These are phyloP conservation scores for Zygoascus bituminiphila DNA, from an alignment of 805 yeast species.

Conservation along the genomic window DNA sequence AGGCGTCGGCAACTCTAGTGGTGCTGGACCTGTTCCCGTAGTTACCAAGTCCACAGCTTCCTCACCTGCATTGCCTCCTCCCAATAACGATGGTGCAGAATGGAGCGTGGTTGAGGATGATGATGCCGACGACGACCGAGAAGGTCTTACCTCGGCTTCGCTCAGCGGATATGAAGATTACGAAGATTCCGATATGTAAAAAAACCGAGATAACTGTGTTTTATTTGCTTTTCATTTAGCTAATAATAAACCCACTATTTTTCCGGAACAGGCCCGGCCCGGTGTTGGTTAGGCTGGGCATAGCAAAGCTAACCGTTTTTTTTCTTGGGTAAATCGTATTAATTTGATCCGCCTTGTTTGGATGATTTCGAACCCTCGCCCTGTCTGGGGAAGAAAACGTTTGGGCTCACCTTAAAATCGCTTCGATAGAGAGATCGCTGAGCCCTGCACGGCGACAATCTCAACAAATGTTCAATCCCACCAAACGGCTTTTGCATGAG, in stretches of 20 bases:
- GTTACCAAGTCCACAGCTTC: not conserved
- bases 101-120: constrained; percentile 18
- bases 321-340: too few species aligned
- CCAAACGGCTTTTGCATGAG: too few species aligned
- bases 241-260: not conserved
- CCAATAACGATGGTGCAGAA: constrained; percentile 11
- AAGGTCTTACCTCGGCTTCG: constrained; percentile 16
- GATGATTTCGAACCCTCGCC: too few species aligned
- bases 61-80: not conserved
- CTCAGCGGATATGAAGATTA: constrained; percentile 17
- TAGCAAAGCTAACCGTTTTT: too few species aligned
- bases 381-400: too few species aligned
- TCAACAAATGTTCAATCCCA: too few species aligned
- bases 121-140: constrained; percentile 10
- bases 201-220: not conserved
- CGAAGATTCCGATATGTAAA: constrained; percentile 12
- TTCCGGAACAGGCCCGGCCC: too few species aligned
- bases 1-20: not conserved
- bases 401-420: too few species aligned
- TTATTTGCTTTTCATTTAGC: constrained; percentile 1
- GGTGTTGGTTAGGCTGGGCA: too few species aligned
- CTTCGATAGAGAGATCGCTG: too few species aligned
- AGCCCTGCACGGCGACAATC: too few species aligned
- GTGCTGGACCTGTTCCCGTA: not conserved
- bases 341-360: too few species aligned